Conservation (phyloP, 2,329 filamentous ascomycete genomes). For the Fusarium sp. region DNA sequence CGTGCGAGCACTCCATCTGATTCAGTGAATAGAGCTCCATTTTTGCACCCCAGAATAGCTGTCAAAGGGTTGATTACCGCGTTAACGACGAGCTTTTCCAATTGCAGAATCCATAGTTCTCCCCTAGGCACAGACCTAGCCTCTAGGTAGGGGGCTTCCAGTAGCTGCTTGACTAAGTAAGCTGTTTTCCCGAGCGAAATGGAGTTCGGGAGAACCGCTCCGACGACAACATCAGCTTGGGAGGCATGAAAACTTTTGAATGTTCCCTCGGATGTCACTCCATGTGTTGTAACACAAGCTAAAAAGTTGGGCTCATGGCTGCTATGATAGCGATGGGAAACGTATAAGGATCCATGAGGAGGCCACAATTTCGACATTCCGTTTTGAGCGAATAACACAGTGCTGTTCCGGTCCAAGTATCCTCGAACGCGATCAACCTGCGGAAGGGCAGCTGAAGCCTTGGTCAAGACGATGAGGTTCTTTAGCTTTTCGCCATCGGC, state of each 20-base stretch:
- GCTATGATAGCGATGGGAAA: slow-evolving; percentile 51
- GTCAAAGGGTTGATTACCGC: slow-evolving; percentile 87
- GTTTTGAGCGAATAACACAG: slow-evolving; percentile 87
- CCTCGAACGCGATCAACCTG: slow-evolving; percentile 68
- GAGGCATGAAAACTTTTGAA: slow-evolving; percentile 66
- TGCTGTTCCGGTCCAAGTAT: slow-evolving; percentile 72
- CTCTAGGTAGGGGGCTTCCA: slow-evolving; percentile 55
- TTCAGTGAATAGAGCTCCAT: slow-evolving; percentile 78
- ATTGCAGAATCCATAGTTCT: slow-evolving; percentile 70
- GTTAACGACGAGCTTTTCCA: slow-evolving; percentile 89
- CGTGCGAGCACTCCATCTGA: slow-evolving; percentile 60
- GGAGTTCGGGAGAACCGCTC: slow-evolving; percentile 54
- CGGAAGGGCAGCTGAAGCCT: slow-evolving; percentile 74
- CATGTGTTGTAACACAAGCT: slow-evolving; percentile 70
- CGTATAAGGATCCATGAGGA: slow-evolving; percentile 59
- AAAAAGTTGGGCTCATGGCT: slow-evolving; percentile 73
- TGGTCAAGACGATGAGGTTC: slow-evolving; percentile 83
- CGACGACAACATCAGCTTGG: slow-evolving; percentile 59
- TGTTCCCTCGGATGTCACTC: slow-evolving; percentile 60
- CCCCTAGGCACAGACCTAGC: slow-evolving; percentile 52
- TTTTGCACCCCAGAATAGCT: slow-evolving; percentile 78
- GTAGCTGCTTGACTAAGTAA: slow-evolving; percentile 57
- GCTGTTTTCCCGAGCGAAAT: slow-evolving; percentile 23
- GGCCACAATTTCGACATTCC: slow-evolving; percentile 79
- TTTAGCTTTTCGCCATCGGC: slow-evolving; percentile 60